Percentiles rank a stretch among this genome's conserved stretches.
Conservation (phyloP, 2,329 filamentous ascomycete species). For the Fusarium aywerte region DNA sequence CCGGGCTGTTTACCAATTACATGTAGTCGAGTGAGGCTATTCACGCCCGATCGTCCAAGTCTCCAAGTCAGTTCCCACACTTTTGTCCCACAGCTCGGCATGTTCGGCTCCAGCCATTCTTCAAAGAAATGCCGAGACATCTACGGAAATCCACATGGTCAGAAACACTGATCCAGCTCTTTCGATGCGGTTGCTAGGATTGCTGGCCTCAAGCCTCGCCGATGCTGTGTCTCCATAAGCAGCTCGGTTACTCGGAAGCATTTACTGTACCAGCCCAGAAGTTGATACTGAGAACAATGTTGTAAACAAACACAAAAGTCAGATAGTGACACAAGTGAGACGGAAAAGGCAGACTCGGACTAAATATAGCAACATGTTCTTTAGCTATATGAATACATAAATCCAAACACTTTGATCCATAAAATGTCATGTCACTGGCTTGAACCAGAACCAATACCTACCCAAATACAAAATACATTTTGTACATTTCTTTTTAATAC, state of each 20-base stretch:
- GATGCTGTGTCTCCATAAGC: background rate
- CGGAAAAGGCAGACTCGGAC: background rate
- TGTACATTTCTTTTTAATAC: background rate
- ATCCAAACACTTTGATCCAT: background rate
- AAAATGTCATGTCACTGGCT: background rate
- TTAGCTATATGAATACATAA: background rate
- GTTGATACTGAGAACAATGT: background rate
- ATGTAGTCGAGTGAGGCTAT: background rate
- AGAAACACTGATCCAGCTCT: background rate
- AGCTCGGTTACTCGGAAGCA: background rate
- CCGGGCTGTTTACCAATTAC: background rate
- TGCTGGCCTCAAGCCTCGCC: background rate
- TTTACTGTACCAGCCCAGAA: background rate
- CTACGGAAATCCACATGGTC: background rate
- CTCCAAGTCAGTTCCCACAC: background rate
- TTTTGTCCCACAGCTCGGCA: background rate
- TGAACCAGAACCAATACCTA: slow-evolving; percentile 11
- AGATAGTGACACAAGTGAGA: background rate
- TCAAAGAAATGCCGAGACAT: background rate
- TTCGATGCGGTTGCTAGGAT: background rate
- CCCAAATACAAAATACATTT: slow-evolving; percentile 19
- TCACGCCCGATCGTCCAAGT: background rate
- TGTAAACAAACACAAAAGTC: background rate
- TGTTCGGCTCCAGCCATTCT: background rate
- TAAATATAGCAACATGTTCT: background rate